Conservation (phyloP, 2,329 filamentous ascomycete species). For the Moelleriella libera region DNA sequence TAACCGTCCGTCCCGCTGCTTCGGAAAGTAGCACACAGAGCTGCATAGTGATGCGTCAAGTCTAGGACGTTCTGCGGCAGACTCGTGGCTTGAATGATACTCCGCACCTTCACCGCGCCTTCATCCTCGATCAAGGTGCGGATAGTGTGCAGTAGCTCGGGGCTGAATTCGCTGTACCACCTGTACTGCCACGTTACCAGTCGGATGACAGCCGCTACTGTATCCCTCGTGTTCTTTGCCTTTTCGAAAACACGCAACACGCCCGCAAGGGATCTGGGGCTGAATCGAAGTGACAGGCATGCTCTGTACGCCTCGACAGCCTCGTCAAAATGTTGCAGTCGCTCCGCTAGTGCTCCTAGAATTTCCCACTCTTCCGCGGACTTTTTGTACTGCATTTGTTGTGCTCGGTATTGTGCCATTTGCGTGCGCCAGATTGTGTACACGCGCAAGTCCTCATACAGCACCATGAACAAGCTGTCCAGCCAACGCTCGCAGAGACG, state of each 20-base stretch:
- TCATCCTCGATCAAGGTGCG: slow-evolving; percentile 93
- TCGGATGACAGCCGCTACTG: slow-evolving; percentile 72
- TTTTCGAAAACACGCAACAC: slow-evolving; percentile 69
- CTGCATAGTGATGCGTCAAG: slow-evolving; percentile 90
- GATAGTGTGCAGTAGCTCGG: slow-evolving; percentile 74
- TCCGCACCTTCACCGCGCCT: slow-evolving; percentile 91
- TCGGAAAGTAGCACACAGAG: slow-evolving; percentile 84
- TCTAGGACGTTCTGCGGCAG: slow-evolving; percentile 87
- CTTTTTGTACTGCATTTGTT: slow-evolving; percentile 93
- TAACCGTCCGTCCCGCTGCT: slow-evolving; percentile 85
- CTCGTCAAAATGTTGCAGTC: slow-evolving; percentile 83
- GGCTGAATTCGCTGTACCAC: slow-evolving; percentile 99
- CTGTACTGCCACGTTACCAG: slow-evolving; percentile 96
- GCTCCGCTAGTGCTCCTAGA: slow-evolving; percentile 79
- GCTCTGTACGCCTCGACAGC: slow-evolving; percentile 85
- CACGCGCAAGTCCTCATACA: slow-evolving; percentile 93
- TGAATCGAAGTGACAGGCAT: slow-evolving; percentile 79
- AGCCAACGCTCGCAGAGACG: slow-evolving; percentile 94
- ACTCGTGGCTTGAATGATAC: slow-evolving; percentile 92
- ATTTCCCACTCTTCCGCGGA: slow-evolving; percentile 98
- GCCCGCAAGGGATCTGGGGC: slow-evolving; percentile 79
- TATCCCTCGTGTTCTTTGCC: slow-evolving; percentile 65
- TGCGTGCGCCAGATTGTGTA: slow-evolving; percentile 99
- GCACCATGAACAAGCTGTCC: slow-evolving; percentile 97
- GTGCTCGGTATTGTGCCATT: slow-evolving; percentile 87